phyloP scores from a whole-genome alignment of 2,329 filamentous ascomycete species.

The Aspergillus vadensis region DNA sequence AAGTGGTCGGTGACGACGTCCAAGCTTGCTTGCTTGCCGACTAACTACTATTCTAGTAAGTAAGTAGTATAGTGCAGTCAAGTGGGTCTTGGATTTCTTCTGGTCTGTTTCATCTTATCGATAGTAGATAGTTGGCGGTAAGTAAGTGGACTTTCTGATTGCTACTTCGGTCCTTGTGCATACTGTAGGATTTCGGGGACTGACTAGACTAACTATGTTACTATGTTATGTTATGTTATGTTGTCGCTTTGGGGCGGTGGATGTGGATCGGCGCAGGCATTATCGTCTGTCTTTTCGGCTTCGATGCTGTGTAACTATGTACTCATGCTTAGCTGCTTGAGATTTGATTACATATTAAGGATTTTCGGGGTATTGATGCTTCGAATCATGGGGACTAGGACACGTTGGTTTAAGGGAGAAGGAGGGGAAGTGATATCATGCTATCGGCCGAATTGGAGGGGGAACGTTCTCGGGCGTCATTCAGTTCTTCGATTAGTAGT shows the following conservation, averaged over 20 bases:
- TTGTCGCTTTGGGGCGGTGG: too few species aligned
- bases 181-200: neutral
- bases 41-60: too few species aligned
- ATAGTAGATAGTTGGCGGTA: neutral
- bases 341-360: neutral
- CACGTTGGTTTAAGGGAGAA: neutral
- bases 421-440: neutral
- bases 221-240: too few species aligned
- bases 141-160: neutral
- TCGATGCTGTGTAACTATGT: too few species aligned
- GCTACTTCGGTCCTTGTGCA: neutral
- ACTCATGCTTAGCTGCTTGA: too few species aligned
- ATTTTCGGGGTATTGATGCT: neutral
- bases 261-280: too few species aligned
- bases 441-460: neutral
- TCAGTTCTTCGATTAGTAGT: too few species aligned
- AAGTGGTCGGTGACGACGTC: neutral
- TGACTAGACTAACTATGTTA: too few species aligned
- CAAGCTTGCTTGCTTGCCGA: neutral
- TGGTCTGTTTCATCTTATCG: slow-evolving; percentile 19
- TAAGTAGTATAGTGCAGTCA: slow-evolving; percentile 1
- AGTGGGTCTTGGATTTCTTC: slow-evolving; percentile 7
- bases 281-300: too few species aligned
- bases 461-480: neutral
- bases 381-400: neutral